Percentiles rank a stretch among this genome's conserved stretches.
Evolutionary conservation across 2,329 filamentous ascomycete genomes (phyloP).

Genomic region (Fusarium incarnatum): DNA sequence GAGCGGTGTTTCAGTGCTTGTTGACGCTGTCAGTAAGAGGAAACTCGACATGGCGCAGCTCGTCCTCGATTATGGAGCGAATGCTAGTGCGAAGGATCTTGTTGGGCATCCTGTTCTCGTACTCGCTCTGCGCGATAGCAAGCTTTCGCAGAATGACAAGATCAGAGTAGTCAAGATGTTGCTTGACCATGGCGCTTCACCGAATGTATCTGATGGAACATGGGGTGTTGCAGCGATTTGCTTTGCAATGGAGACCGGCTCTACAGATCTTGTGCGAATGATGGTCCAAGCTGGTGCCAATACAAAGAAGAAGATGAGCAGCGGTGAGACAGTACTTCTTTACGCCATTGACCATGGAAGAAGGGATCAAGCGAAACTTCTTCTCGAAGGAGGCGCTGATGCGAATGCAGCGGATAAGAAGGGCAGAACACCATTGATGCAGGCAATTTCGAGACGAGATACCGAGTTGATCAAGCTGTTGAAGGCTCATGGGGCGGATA

Average conservation of each 20-base stretch:
- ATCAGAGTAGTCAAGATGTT: constrained; percentile 46
- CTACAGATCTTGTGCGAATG: constrained; percentile 43
- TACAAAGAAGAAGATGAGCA: constrained; percentile 43
- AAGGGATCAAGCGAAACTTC: constrained; percentile 39
- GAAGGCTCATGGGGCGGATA: constrained; percentile 45
- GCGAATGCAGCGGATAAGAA: constrained; percentile 49
- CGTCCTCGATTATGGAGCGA: constrained; percentile 51
- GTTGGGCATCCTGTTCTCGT: constrained; percentile 50
- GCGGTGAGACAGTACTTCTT: constrained; percentile 48
- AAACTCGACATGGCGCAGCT: constrained; percentile 49
- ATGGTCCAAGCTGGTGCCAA: constrained; percentile 48
- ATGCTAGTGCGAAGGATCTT: constrained; percentile 49
- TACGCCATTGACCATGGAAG: constrained; percentile 47
- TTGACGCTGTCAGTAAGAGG: constrained; percentile 49
- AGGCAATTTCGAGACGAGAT: constrained; percentile 48
- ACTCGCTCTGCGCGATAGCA: constrained; percentile 46
- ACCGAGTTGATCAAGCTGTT: constrained; percentile 47
- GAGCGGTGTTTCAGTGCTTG: constrained; percentile 50
- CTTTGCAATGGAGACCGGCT: constrained; percentile 44
- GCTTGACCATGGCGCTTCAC: constrained; percentile 51
- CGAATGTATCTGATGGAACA: constrained; percentile 44
- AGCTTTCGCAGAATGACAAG: constrained; percentile 44
- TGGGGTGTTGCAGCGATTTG: constrained; percentile 41
- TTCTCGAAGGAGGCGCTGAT: constrained; percentile 51
- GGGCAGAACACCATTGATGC: constrained; percentile 49